Evolutionary conservation across 2,329 filamentous ascomycete species (phyloP).

Genomic region (Fusarium hostae): DNA sequence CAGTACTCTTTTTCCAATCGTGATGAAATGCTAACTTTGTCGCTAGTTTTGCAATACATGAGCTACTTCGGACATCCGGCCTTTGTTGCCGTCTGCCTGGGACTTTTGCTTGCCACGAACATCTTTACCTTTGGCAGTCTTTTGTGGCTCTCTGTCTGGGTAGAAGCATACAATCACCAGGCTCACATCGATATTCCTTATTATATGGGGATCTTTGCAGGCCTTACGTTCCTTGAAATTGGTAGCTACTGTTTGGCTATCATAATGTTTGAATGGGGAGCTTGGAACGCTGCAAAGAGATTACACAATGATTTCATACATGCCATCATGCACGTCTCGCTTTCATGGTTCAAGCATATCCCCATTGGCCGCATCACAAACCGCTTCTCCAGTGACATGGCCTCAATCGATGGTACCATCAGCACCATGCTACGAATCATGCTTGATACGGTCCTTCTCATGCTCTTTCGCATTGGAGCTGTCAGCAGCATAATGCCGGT

Average conservation of each 20-base stretch:
- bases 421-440: constrained; percentile 57
- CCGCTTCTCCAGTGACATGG: constrained; percentile 67
- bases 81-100: constrained; percentile 54
- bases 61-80: constrained; percentile 59
- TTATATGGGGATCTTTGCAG: constrained; percentile 65
- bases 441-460: constrained; percentile 55
- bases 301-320: constrained; percentile 65
- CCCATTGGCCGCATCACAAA: constrained; percentile 65
- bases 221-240: constrained; percentile 57
- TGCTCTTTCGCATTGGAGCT: constrained; percentile 59
- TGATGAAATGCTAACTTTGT: constrained; percentile 26
- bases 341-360: constrained; percentile 67
- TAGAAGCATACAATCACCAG: constrained; percentile 60
- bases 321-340: constrained; percentile 63
- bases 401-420: constrained; percentile 63
- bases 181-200: constrained; percentile 58
- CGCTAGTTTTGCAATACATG: constrained; percentile 61
- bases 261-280: constrained; percentile 63
- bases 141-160: constrained; percentile 65
- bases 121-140: constrained; percentile 56
- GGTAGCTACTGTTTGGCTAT: constrained; percentile 56
- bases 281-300: constrained; percentile 65
- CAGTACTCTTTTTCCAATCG: constrained; percentile 32
- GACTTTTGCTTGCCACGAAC: constrained; percentile 55
- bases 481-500: constrained; percentile 64